Percentiles rank a stretch among this genome's conserved stretches.
These are phyloP conservation scores for Neurospora tetrasperma DNA, from an alignment of 495 filamentous ascomycete genomes.

Conservation along the genomic window DNA sequence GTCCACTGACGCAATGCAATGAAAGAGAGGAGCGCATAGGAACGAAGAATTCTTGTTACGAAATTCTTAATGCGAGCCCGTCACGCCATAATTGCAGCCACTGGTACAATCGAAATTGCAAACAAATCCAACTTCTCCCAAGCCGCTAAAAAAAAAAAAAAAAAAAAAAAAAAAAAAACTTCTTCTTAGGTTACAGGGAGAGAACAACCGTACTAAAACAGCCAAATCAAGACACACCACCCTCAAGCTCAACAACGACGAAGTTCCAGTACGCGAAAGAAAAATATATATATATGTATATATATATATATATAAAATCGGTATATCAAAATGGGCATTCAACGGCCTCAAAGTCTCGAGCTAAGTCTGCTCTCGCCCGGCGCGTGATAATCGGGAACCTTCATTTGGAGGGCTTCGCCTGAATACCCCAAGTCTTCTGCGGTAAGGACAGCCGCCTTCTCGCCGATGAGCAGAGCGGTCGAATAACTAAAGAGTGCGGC, in stretches of 20 bases:
- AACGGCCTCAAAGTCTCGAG: slow-evolving; percentile 14
- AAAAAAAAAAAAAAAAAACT: too few relatives aligned
- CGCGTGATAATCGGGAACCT: slow-evolving; percentile 52
- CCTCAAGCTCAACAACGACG: background rate
- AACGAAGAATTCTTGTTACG: background rate
- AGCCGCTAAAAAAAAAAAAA: too few relatives aligned
- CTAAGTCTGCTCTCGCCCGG: slow-evolving; percentile 38
- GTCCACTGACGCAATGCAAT: background rate
- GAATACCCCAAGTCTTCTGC: slow-evolving; percentile 70
- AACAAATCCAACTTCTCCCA: background rate
- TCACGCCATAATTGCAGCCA: background rate
- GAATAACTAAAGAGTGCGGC: slow-evolving; percentile 33
- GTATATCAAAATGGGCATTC: background rate
- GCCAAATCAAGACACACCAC: background rate
- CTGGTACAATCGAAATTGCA: background rate
- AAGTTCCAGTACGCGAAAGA: background rate
- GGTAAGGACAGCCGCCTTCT: slow-evolving; percentile 65
- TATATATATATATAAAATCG: background rate
- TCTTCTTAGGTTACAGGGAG: too few relatives aligned
- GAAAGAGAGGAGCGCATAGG: background rate
- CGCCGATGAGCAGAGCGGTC: slow-evolving; percentile 72
- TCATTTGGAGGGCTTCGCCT: slow-evolving; percentile 65
- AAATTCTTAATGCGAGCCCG: background rate
- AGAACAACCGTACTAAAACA: background rate
- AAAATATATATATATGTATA: too few relatives aligned